phyloP scores from a whole-genome alignment of 139 green algal species.

The Ostreobium quekettii region DNA sequence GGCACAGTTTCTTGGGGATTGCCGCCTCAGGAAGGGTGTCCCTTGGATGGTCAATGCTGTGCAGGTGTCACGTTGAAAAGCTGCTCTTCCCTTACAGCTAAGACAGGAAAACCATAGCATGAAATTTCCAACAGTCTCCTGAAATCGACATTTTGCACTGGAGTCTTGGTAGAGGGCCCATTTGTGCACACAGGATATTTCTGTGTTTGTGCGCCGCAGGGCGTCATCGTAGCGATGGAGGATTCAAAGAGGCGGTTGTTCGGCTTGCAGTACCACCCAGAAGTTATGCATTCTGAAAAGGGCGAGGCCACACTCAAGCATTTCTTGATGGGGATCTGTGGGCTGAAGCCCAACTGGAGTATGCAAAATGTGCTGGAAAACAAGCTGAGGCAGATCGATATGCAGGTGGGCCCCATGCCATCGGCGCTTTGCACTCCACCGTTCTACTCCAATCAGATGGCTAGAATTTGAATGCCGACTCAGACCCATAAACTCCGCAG shows the following conservation, averaged over 20 bases:
- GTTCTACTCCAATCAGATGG: too few species aligned
- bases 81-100: constrained; percentile 7
- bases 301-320: constrained; percentile 79
- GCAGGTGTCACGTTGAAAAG: neutral
- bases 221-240: constrained; percentile 91
- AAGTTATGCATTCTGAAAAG: constrained; percentile 84
- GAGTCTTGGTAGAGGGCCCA: neutral
- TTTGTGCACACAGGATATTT: neutral
- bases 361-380: constrained; percentile 95
- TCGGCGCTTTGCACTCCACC: too few species aligned
- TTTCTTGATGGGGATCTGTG: constrained; percentile 70
- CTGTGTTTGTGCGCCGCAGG: constrained; percentile 35
- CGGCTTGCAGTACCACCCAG: constrained; percentile 95
- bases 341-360: constrained; percentile 73
- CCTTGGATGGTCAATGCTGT: too few species aligned
- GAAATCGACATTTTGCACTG: neutral
- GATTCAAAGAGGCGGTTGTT: constrained; percentile 63
- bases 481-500: too few species aligned
- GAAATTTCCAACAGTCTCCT: constrained; percentile 3
- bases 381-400: constrained; percentile 65
- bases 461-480: too few species aligned
- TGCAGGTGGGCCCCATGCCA: constrained; percentile 40
- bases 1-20: too few species aligned
- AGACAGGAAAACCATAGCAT: neutral
- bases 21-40: too few species aligned